phyloP scores from a whole-genome alignment of 1,284 basidiomycete species.

The Ganoderma boninense region DNA sequence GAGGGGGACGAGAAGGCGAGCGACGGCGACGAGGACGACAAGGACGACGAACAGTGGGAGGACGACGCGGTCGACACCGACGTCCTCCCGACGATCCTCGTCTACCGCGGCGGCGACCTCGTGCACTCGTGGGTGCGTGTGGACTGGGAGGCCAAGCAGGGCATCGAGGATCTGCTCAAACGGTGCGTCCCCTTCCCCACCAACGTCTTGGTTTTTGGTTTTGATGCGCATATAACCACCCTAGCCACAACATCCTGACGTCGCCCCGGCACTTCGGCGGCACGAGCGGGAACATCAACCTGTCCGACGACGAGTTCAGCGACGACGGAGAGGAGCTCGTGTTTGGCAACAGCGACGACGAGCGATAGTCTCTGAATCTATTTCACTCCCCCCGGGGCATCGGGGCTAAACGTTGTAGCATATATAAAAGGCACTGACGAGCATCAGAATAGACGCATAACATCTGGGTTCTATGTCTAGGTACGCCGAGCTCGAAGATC shows the following conservation, averaged over 20 bases:
- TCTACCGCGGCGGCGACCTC: conserved; percentile 84
- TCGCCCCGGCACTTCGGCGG: conserved; percentile 38
- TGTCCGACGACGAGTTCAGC: conserved; percentile 50
- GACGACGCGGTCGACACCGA: conserved; percentile 77
- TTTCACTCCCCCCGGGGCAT: no score
- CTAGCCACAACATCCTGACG: conserved; percentile 57
- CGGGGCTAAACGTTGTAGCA: neutral
- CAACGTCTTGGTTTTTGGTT: conserved; percentile 6
- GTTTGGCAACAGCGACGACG: conserved; percentile 43
- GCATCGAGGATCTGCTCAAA: conserved; percentile 72
- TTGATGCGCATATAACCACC: neutral
- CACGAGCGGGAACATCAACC: conserved; percentile 44
- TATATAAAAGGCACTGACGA: neutral
- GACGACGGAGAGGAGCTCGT: conserved; percentile 41
- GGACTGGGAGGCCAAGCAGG: conserved; percentile 80
- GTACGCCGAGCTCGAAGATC: no score
- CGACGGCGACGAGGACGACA: conserved; percentile 43
- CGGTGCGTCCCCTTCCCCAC: conserved; percentile 50
- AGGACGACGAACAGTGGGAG: conserved; percentile 48
- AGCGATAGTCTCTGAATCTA: conserved; percentile 11
- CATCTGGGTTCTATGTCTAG: neutral
- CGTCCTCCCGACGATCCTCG: conserved; percentile 84
- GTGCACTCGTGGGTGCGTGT: conserved; percentile 86
- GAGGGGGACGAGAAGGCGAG: conserved; percentile 50
- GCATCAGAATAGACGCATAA: neutral